These are phyloP conservation scores for Quercus tomentella DNA, from an alignment of 331 rosid genomes.

Conservation along the genomic window DNA sequence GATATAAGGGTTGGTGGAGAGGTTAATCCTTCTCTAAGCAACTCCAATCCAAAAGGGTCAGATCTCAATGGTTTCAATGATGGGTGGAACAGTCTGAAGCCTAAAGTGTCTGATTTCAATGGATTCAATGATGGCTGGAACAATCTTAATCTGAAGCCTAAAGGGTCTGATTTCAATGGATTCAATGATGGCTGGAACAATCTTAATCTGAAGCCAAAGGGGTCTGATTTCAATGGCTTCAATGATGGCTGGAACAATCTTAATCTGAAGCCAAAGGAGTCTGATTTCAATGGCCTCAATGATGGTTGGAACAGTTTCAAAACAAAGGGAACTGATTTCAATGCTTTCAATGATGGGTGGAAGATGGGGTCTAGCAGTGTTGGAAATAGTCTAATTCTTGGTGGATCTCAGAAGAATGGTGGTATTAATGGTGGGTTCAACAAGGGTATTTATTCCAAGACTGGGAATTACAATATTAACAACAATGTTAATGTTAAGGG, in stretches of 20 bases:
- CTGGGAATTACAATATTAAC: conserved; percentile 25
- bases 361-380: conserved; percentile 23
- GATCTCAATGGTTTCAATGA: conserved; percentile 3
- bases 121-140: not conserved
- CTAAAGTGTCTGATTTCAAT: conserved; percentile 26
- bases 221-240: conserved; percentile 4
- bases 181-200: conserved; percentile 18
- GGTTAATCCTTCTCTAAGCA: conserved; percentile 35
- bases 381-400: conserved; percentile 23
- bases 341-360: conserved; percentile 42
- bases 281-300: conserved; percentile 30
- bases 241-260: not conserved
- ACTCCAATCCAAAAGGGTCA: conserved; percentile 13
- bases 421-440: conserved; percentile 64
- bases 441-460: conserved; percentile 70
- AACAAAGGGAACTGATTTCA: conserved; percentile 13
- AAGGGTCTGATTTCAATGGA: conserved; percentile 29
- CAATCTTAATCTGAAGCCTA: conserved; percentile 19
- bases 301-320: conserved; percentile 17
- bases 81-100: conserved; percentile 11
- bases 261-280: conserved; percentile 30
- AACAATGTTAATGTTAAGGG: conserved; percentile 35
- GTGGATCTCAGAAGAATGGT: conserved; percentile 26
- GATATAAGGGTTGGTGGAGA: conserved; percentile 73
- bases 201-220: conserved; percentile 14